Evolutionary conservation across 1,284 basidiomycete genomes (phyloP).

Genomic region (Melampsora larici-populina): DNA sequence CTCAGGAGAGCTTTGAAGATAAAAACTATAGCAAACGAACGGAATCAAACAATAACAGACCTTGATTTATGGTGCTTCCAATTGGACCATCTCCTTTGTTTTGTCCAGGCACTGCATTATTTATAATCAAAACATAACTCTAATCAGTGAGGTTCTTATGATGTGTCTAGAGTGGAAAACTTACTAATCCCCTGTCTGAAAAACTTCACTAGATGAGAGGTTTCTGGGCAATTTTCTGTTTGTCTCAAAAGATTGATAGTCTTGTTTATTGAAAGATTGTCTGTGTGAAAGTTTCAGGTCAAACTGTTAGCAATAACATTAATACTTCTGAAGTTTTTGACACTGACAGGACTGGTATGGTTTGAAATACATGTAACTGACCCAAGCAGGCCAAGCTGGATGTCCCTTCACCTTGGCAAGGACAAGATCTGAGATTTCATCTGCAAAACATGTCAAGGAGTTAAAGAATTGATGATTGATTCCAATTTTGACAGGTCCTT

Average conservation of each 20-base stretch:
- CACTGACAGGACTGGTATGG: background rate
- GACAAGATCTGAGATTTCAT: conserved; percentile 64
- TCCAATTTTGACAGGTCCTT: no score
- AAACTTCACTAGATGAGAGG: conserved; percentile 40
- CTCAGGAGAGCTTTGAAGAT: background rate
- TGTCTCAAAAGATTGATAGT: conserved; percentile 41
- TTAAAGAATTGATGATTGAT: no score
- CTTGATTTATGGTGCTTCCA: conserved; percentile 26
- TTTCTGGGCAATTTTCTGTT: conserved; percentile 34
- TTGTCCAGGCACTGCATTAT: conserved; percentile 37
- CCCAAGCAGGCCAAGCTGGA: conserved; percentile 67
- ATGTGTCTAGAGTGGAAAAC: background rate
- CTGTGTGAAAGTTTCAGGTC: background rate
- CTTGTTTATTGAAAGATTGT: background rate
- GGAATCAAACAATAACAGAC: conserved; percentile 8
- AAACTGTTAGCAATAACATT: background rate
- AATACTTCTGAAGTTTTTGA: background rate
- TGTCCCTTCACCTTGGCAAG: conserved; percentile 89
- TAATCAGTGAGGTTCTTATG: background rate
- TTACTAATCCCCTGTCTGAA: conserved; percentile 40
- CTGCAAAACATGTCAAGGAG: background rate
- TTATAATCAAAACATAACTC: background rate
- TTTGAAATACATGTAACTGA: background rate
- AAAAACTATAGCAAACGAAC: background rate
- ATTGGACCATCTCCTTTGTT: conserved; percentile 38